Percentiles rank a stretch among this genome's conserved stretches.
Evolutionary conservation across 1,284 basidiomycete genomes (phyloP).

Genomic region (Cryptococcus sp.): DNA sequence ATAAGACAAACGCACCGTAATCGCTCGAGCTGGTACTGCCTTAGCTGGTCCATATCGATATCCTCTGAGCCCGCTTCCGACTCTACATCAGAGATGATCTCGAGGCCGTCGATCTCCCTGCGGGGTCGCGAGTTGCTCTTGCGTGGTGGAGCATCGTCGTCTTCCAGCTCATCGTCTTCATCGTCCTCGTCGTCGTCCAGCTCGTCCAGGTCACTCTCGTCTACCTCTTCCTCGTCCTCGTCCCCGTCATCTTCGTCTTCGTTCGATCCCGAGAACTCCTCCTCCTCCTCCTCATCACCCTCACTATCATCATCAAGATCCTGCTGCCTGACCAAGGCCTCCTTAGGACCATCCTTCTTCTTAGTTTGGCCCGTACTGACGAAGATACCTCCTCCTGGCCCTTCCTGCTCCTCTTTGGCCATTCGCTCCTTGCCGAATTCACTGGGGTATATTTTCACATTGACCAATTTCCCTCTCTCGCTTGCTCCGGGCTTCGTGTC

Average conservation of each 20-base stretch:
- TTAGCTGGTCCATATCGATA: constrained; percentile 76
- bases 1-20: constrained; percentile 65
- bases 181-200: constrained; percentile 57
- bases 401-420: constrained; percentile 83
- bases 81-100: constrained; percentile 45
- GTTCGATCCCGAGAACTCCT: constrained; percentile 32
- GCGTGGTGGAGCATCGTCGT: constrained; percentile 55
- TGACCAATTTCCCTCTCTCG: constrained; percentile 64
- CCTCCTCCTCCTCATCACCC: constrained; percentile 46
- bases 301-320: constrained; percentile 29
- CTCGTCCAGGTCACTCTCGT: constrained; percentile 37
- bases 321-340: constrained; percentile 8
- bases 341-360: constrained; percentile 22
- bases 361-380: constrained; percentile 23
- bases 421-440: constrained; percentile 91
- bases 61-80: constrained; percentile 62
- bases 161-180: constrained; percentile 51
- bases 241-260: constrained; percentile 18
- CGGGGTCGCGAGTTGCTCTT: constrained; percentile 1
- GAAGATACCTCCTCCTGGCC: constrained; percentile 87
- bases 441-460: constrained; percentile 84
- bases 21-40: constrained; percentile 92
- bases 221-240: constrained; percentile 20
- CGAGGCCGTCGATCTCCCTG: constrained; percentile 34
- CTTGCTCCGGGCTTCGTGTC: constrained; percentile 21